Conservation (phyloP, 169 alveolate genomes). For the Eimeria zaria region DNA sequence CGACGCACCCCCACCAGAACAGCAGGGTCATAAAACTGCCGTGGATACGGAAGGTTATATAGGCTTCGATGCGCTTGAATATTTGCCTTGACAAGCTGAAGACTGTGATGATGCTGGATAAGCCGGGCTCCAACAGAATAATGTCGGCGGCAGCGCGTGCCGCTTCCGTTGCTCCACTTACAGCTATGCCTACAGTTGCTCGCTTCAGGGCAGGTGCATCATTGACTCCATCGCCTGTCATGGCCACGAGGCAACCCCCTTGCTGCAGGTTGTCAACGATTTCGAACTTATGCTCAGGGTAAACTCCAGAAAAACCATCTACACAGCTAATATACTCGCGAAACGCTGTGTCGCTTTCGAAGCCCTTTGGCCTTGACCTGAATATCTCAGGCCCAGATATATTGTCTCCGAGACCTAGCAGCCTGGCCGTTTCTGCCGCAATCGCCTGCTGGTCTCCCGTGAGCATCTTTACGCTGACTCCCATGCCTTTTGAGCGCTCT, state of each 20-base stretch:
- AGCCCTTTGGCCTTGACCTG: conserved; percentile 63
- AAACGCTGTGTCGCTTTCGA: conserved; percentile 66
- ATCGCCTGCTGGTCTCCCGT: conserved; percentile 94
- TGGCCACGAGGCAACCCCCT: conserved; percentile 92
- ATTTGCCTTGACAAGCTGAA: conserved; percentile 92
- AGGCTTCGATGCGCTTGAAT: conserved; percentile 92
- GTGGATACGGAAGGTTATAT: conserved; percentile 88
- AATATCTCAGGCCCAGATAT: conserved; percentile 86
- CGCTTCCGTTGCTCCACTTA: conserved; percentile 95
- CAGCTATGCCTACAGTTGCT: conserved; percentile 96
- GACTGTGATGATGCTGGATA: conserved; percentile 93
- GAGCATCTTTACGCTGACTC: conserved; percentile 94
- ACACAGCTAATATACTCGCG: conserved; percentile 81
- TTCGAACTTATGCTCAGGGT: conserved; percentile 95
- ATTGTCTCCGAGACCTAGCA: conserved; percentile 87
- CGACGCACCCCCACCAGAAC: conserved; percentile 86
- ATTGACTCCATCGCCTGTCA: conserved; percentile 97
- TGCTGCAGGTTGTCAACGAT: conserved; percentile 88
- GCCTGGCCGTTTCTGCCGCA: conserved; percentile 91
- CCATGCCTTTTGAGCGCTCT: conserved; percentile 87
- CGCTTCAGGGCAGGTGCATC: conserved; percentile 97
- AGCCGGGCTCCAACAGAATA: conserved; percentile 94
- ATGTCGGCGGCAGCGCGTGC: conserved; percentile 96
- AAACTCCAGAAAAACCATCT: conserved; percentile 88
- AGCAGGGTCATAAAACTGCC: conserved; percentile 85